Evolutionary conservation across 345 rosid species (phyloP), one percentile per base, ranked within the genome.

Genomic region (Populus simonii): DNA sequence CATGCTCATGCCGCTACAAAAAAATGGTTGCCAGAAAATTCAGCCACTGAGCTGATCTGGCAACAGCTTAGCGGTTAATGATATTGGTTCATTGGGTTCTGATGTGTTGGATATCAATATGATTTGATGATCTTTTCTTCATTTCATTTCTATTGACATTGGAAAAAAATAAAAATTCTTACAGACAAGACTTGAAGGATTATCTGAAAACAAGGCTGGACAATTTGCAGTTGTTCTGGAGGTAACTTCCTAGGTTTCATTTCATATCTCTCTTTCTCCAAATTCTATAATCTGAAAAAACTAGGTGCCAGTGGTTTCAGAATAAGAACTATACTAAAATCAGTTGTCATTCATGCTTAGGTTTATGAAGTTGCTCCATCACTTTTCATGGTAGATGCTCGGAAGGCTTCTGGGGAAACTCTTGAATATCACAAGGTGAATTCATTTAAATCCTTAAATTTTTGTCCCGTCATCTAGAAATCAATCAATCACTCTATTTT

Each of bases 391-490:
- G 91, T 89, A 66, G 97, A 95, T 77, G 93, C 87, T 43, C 86
- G 96, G 71, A 96, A 96, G 80, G 97, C 97, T 63, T 87, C 97
- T 47, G 98, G 98, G 67, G 97, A 95, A 76, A 89, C 96, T 74
- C 92, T 90, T 72, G 94, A 92, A 82, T 96, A 93, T 84, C 96
- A 90, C 85, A 92, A 92, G 98, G 99, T 95, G 74, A 20, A 49
- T 68, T 39, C 73, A 51, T 22, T 45, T 49, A 71, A 7, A 38
- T 55, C 65, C 39, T 55, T 51, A 68, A 73, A 16, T 51, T 51
- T 66, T 36, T 20, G 7, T 71, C 22, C 17, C 20, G 49, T 67
- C 38, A 61, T 25, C 66, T 22, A 66, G 65, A 66, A 66, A 35
- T 33, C 20, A 31, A 41, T 11, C 38, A 66, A 35, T 22, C 15